Evolutionary conservation across 805 yeast species (phyloP), one percentile per base, ranked within the genome.

Genomic region (Crinitomyces ghanaensis): DNA sequence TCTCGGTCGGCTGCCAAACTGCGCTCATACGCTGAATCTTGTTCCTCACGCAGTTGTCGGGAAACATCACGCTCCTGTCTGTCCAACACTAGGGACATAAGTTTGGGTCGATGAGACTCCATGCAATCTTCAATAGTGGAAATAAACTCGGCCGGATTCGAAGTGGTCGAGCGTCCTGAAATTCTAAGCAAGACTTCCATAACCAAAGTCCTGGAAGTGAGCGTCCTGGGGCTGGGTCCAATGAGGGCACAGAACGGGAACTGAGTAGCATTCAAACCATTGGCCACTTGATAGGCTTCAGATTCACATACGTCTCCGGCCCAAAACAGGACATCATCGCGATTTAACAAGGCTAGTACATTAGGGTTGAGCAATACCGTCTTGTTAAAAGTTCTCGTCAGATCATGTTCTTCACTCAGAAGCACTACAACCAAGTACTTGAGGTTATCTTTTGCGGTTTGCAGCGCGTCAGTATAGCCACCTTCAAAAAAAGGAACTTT

Each of bases 181-280:
- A 75, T 48, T 42, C 72, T 72, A 34, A 68, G 63, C 15, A 82
- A 67, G 30, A 78, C 57, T 4, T 80, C 68, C 50, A 81, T 61
- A 8, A 71, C 67, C 2, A 84, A 74, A 1, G 52, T 41, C 30
- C 38, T 40, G 25, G 57, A 46, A 12, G 54, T 51, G 5, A 57
- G 50, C 8, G 48, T 36, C 43, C 48, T 31, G 74, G 68, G 12
- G 83, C 79, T 25, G 35, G 84, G 62, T 30, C 84, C 77, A 7
- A 91, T 53, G 8, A 86, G 58, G 0, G 88, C 93, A 21, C 82
- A 53, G 49, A 81, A 79, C n/a, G 98, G 98, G 48, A 77, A 75
- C 42, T 71, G 68, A 14, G 83, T 68, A 26, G 77, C 77, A 37
- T 71, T 69, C 39, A 86, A 66, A 24, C 77, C 73, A 48, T 79